Evolutionary conservation across 108 stramenopile genomes (phyloP), one percentile per base, ranked within the genome.

Genomic region (Cyclotella baltica): DNA sequence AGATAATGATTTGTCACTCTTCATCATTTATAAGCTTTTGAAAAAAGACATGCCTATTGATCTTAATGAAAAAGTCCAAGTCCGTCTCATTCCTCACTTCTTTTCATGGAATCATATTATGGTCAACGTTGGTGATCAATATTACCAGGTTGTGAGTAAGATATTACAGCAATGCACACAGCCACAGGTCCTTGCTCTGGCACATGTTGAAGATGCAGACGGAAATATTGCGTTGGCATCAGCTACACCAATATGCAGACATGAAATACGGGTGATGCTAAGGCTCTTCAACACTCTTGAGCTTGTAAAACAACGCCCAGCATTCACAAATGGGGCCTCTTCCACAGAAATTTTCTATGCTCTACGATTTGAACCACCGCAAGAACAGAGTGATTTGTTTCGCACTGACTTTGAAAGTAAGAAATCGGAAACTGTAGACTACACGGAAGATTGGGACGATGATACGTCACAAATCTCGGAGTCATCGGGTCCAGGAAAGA

Each of bases 61-160:
- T 79, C 73, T 91, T 20, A 89, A 89, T 53, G 95, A 96, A 85
- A 96, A 91, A 78, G 85, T 96, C 31, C 81, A 92, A 47, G 92
- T 92, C 36, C 88, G 89, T 62, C 87, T 96, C 29, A 76, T 91
- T 43, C 91, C 95, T 43, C 95, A 96, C 70, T 89, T 83, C 38
- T 96, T 89, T 66, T 96, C 95, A 10, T 96, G 95, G 95, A 96
- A 96, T 68, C 92, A 96, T 77, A 81, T 96, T 43, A 88, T 96
- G 52, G 75, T 91, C 23, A 88, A 91, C 61, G 88, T 86, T 4
- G 87, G 89, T 19, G 95, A 96, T 59, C 67, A 88, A 67, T 96
- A 96, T 73, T 89, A 93, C 61, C 92, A 93, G 69, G 95, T 96
- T 66, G 91, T 96, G 34, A 91, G 89, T 19, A 96, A 93, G 77